Evolutionary conservation across 306 rosid species (phyloP).

Genomic region (Pyrus pyrifolia): DNA sequence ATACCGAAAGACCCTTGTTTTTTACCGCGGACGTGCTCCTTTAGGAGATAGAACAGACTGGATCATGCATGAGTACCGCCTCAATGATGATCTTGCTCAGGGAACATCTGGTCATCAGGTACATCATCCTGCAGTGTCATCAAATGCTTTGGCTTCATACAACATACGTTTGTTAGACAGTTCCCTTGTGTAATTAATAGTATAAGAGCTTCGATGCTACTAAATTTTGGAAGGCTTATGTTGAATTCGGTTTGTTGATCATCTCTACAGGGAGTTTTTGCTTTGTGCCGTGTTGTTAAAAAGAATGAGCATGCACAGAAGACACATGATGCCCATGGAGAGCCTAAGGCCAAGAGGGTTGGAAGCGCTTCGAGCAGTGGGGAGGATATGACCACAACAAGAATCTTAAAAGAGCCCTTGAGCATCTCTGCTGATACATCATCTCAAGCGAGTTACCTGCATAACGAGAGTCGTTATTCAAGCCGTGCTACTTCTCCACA

Average conservation of each 20-base stretch:
- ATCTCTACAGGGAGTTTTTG: conserved; percentile 54
- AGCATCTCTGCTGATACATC: conserved; percentile 35
- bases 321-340: conserved; percentile 34
- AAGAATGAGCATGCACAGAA: conserved; percentile 52
- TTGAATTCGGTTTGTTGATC: conserved; percentile 1
- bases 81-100: conserved; percentile 47
- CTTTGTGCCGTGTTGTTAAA: conserved; percentile 77
- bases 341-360: conserved; percentile 32
- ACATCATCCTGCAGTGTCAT: background rate
- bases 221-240: background rate
- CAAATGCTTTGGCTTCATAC: background rate
- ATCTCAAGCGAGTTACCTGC: conserved; percentile 29
- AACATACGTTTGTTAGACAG: too few species aligned
- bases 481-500: conserved; percentile 41
- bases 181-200: too few species aligned
- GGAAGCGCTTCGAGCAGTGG: conserved; percentile 33
- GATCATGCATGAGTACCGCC: conserved; percentile 96
- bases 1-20: conserved; percentile 80
- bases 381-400: conserved; percentile 29
- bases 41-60: conserved; percentile 77
- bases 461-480: conserved; percentile 45
- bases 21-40: conserved; percentile 87
- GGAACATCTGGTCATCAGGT: conserved; percentile 60
- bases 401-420: conserved; percentile 25
- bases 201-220: background rate